Evolutionary conservation across 331 rosid genomes (phyloP).

Genomic region (Malus hybrid): DNA sequence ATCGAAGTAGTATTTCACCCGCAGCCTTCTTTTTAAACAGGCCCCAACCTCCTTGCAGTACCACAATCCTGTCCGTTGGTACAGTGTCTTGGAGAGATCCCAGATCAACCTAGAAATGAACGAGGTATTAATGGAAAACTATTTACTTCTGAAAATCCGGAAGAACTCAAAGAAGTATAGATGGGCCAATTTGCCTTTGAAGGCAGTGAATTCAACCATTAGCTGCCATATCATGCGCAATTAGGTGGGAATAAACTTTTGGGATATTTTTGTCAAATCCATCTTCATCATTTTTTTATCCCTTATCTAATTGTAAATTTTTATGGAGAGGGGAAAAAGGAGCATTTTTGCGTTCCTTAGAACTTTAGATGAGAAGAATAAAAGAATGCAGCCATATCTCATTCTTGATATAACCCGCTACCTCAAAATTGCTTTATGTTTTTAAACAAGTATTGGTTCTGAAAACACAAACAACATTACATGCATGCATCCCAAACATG

Average conservation of each 20-base stretch:
- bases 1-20: slow-evolving; percentile 86
- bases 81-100: slow-evolving; percentile 92
- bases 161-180: neutral
- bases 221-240: neutral
- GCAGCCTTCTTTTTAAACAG: slow-evolving; percentile 59
- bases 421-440: no score
- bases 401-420: neutral
- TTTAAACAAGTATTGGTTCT: no score
- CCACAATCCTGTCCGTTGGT: slow-evolving; percentile 89
- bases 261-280: neutral
- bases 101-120: slow-evolving; percentile 55
- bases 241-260: neutral
- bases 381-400: neutral
- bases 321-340: neutral
- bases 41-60: slow-evolving; percentile 75
- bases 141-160: no score
- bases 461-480: neutral
- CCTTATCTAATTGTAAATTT: neutral
- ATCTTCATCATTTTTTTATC: neutral
- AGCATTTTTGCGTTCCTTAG: neutral
- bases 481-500: neutral
- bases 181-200: neutral
- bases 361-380: neutral
- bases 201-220: neutral
- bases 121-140: neutral